Conservation (phyloP, 192 early-diverging fungal genomes). For the Spinellus fusiger region DNA sequence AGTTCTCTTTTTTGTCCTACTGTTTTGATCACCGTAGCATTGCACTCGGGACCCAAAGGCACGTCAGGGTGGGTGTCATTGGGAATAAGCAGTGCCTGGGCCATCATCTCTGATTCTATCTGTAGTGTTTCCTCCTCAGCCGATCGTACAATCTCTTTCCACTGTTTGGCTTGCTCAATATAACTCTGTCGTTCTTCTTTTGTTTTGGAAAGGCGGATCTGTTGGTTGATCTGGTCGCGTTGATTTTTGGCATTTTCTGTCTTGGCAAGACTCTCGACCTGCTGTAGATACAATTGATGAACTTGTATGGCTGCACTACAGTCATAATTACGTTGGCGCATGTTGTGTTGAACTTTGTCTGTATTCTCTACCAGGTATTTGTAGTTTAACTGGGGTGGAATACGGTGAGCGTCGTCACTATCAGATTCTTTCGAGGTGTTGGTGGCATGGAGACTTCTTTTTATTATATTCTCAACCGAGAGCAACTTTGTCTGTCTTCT, state of each 20-base stretch:
- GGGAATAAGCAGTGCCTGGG: slow-evolving; percentile 67
- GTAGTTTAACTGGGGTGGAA: slow-evolving; percentile 25
- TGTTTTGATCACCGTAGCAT: slow-evolving; percentile 49
- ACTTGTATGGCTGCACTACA: slow-evolving; percentile 1
- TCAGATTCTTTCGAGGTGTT: not conserved
- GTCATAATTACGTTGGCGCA: slow-evolving; percentile 24
- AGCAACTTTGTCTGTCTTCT: not conserved
- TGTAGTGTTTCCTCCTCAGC: slow-evolving; percentile 38
- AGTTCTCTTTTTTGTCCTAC: slow-evolving; percentile 34
- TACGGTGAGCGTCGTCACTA: slow-evolving; percentile 14
- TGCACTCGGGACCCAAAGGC: slow-evolving; percentile 71
- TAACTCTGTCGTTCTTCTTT: slow-evolving; percentile 30
- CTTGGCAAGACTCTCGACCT: not conserved
- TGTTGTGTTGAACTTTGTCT: slow-evolving; percentile 19
- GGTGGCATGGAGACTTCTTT: not conserved
- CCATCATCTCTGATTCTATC: slow-evolving; percentile 50
- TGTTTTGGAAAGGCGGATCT: slow-evolving; percentile 15
- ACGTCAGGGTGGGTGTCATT: slow-evolving; percentile 70
- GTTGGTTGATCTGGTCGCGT: slow-evolving; percentile 17
- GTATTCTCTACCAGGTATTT: slow-evolving; percentile 22
- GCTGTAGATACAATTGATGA: slow-evolving; percentile 9
- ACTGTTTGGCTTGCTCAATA: slow-evolving; percentile 40
- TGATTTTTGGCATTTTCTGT: slow-evolving; percentile 2
- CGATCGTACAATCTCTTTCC: slow-evolving; percentile 57
- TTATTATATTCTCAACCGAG: not conserved